Evolutionary conservation across 1,139 yeast species (phyloP).

Genomic region (Hyphopichia wangnamkhiaoensis): DNA sequence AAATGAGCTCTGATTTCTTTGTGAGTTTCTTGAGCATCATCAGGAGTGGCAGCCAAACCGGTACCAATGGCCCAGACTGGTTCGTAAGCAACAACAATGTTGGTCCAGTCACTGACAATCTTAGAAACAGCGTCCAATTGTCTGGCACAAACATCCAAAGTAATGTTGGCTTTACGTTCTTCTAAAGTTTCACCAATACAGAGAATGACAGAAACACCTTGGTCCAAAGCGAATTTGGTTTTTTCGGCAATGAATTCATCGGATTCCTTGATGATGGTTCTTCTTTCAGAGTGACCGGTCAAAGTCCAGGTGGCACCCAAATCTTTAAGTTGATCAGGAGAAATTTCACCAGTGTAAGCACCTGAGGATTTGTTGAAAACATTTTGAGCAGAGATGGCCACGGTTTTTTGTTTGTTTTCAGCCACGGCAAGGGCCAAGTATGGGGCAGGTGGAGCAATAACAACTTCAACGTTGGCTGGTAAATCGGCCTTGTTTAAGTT

Average conservation of each 20-base stretch:
- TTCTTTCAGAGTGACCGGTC: conserved; percentile 98
- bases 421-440: conserved; percentile 79
- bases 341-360: conserved; percentile 97
- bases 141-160: conserved; percentile 83
- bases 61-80: conserved; percentile 99
- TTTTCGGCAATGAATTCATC: conserved; percentile 93
- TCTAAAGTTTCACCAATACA: conserved; percentile 98
- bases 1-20: conserved; percentile 83
- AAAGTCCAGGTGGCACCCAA: conserved; percentile 93
- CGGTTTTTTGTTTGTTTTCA: conserved; percentile 67
- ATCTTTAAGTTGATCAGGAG: conserved; percentile 87
- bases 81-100: conserved; percentile 95
- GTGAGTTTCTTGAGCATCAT: conserved; percentile 96
- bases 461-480: conserved; percentile 81
- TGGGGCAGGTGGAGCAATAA: conserved; percentile 94
- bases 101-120: conserved; percentile 85
- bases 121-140: conserved; percentile 89
- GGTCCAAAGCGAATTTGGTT: conserved; percentile 90
- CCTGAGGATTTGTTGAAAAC: conserved; percentile 85
- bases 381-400: conserved; percentile 88
- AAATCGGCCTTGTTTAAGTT: conserved; percentile 77
- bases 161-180: conserved; percentile 86
- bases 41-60: conserved; percentile 98
- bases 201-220: conserved; percentile 85
- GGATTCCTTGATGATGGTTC: conserved; percentile 86